Base-by-base conservation (phyloP, 441 rosid species). In the Melastoma candidum region DNA sequence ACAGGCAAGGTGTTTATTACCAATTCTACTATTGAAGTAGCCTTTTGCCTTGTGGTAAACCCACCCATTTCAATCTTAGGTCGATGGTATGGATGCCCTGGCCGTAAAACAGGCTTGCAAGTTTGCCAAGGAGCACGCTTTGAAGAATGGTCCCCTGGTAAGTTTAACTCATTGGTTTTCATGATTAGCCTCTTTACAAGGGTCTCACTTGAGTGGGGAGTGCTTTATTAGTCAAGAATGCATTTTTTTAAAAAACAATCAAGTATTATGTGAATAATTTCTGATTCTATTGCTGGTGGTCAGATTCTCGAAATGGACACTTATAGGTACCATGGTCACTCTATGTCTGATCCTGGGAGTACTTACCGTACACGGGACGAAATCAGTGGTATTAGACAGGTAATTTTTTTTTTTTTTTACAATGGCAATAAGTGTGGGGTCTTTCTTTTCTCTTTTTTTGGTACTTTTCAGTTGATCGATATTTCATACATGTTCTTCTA, bases 321-420 rank as follows among this genome's bases (percentile, higher is more conserved):
- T 26, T 93, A 93, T 62, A 83, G 96, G 72, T 93, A 89, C 70
- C 97, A 84, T 14, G 97, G 99, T 51, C 97, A 88, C 74, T 92
- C 98, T 27, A 88, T 92, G 97, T 92, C 98, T 71, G 95, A 93
- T 69, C 97, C 99, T 57, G 99, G 99, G 54, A 89, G 99, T 76
- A 93, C 99, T 62, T 89, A 93, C 78, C 90, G 97, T 48, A 93
- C 95, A 12, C 97, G 95, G 75, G 95, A 92, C 75, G 95, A 92
- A 92, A 73, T 92, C 61, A 65, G 71, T 39, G 97, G 95, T 11
- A 82, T 92, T 59, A 89, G 98, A 82, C 95, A 92, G 95, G 98
- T 88, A 52, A 51, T 52, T 44, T 63, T 22, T 45, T 12, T 47
- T 26, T 41, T 59, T 53, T 17, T 17, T 17, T 17, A 17, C 22